Conservation (phyloP, 2,329 filamentous ascomycete species). For the Pyrenophora teres region DNA sequence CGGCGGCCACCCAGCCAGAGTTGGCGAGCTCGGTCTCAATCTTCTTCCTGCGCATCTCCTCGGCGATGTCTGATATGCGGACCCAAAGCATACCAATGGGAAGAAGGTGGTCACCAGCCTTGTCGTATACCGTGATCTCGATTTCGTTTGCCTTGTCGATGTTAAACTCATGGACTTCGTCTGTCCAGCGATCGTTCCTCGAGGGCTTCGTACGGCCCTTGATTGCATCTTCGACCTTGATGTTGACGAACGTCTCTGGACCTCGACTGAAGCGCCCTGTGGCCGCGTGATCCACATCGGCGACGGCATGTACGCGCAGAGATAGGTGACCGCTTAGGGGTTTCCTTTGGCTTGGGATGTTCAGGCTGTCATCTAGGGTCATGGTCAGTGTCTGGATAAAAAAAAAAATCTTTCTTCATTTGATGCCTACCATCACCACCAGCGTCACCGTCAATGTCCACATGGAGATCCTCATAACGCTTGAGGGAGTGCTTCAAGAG, state of each 20-base stretch:
- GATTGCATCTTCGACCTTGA: constrained; percentile 95
- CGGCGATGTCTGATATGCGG: constrained; percentile 92
- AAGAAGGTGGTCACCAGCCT: constrained; percentile 82
- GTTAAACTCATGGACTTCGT: constrained; percentile 87
- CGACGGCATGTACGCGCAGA: constrained; percentile 84
- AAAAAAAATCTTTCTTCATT: background rate
- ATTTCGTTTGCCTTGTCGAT: constrained; percentile 99
- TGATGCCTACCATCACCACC: constrained; percentile 76
- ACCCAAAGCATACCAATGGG: constrained; percentile 97
- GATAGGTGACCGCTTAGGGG: constrained; percentile 90
- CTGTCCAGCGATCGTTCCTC: constrained; percentile 86
- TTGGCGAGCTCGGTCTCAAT: constrained; percentile 95
- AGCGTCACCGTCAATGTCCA: constrained; percentile 76
- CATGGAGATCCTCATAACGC: constrained; percentile 94
- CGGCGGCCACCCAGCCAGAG: constrained; percentile 95
- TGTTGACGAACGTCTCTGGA: constrained; percentile 91
- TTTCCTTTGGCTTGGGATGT: constrained; percentile 91
- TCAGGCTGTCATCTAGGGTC: constrained; percentile 85
- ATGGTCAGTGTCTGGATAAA: constrained; percentile 34
- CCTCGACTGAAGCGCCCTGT: constrained; percentile 81
- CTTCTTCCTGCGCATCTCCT: constrained; percentile 96
- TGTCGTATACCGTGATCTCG: constrained; percentile 96
- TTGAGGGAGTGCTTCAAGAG: constrained; percentile 94
- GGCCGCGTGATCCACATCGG: constrained; percentile 91
- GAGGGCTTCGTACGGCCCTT: constrained; percentile 86